phyloP scores from a whole-genome alignment of 2,329 filamentous ascomycete genomes.

The Eutypa lata region DNA sequence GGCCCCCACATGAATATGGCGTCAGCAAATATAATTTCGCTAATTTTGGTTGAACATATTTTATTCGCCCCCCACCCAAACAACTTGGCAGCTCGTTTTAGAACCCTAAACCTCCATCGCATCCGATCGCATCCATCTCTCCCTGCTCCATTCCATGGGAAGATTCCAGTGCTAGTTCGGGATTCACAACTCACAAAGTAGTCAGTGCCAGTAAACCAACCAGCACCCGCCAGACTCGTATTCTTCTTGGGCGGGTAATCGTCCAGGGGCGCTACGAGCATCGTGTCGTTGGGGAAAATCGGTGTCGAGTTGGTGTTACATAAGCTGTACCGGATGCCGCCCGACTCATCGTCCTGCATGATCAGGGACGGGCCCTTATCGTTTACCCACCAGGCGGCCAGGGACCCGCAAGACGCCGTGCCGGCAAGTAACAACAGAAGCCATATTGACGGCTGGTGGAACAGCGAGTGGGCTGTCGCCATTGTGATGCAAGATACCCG shows the following conservation, averaged over 20 bases:
- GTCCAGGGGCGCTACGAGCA: slow-evolving; percentile 23
- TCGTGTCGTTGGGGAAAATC: slow-evolving; percentile 32
- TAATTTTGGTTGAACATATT: too few relatives aligned
- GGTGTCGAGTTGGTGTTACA: slow-evolving; percentile 29
- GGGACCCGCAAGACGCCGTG: slow-evolving; percentile 20
- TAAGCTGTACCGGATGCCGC: slow-evolving; percentile 32
- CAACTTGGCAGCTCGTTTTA: too few relatives aligned
- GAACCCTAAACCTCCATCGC: too few relatives aligned
- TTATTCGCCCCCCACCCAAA: too few relatives aligned
- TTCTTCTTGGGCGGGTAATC: slow-evolving; percentile 27
- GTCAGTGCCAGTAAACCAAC: slow-evolving; percentile 28
- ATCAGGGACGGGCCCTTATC: slow-evolving; percentile 31
- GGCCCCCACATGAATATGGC: slow-evolving; percentile 3
- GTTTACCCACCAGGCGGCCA: slow-evolving; percentile 35
- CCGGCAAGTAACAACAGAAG: slow-evolving; percentile 19
- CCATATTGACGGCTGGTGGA: too few relatives aligned
- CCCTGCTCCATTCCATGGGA: too few relatives aligned
- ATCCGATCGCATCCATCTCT: too few relatives aligned
- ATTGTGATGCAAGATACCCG: too few relatives aligned
- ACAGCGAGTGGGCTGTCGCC: too few relatives aligned
- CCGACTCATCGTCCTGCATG: slow-evolving; percentile 33
- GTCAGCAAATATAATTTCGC: slow-evolving; percentile 13
- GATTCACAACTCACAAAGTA: slow-evolving; percentile 30
- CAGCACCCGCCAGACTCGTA: slow-evolving; percentile 31
- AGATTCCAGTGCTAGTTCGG: too few relatives aligned